These are phyloP conservation scores for Pachysandra terminalis DNA, from an alignment of 164 flowering plant species.

Conservation along the genomic window DNA sequence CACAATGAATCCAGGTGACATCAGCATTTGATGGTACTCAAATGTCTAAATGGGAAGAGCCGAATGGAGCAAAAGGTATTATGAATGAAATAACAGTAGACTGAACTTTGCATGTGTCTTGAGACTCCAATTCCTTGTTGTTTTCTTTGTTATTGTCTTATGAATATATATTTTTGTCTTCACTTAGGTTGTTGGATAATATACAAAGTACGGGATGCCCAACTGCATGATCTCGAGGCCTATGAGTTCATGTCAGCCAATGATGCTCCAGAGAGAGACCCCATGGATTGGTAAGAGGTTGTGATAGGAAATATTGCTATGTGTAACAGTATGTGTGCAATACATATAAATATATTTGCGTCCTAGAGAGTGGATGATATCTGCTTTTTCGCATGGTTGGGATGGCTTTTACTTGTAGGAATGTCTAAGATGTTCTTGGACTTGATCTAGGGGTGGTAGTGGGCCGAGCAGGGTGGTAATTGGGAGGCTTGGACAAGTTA, in stretches of 20 bases:
- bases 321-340: no score
- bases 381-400: no score
- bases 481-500: no score
- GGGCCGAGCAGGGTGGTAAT: no score
- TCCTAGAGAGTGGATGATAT: not conserved
- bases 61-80: slow-evolving; percentile 92
- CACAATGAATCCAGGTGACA: slow-evolving; percentile 50
- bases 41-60: slow-evolving; percentile 90
- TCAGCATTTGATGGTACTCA: slow-evolving; percentile 89
- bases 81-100: not conserved
- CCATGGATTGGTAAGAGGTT: slow-evolving; percentile 77
- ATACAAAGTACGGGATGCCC: slow-evolving; percentile 43
- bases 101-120: not conserved
- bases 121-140: not conserved
- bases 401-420: no score
- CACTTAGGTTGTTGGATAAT: slow-evolving; percentile 92
- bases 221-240: slow-evolving; percentile 56
- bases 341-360: no score
- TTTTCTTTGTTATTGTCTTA: not conserved
- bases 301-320: not conserved
- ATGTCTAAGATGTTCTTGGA: no score
- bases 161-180: slow-evolving; percentile 11
- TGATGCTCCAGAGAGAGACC: slow-evolving; percentile 97
- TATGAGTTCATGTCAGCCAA: slow-evolving; percentile 95
- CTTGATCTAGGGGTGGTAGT: no score